phyloP scores from a whole-genome alignment of 345 rosid species.

The Camelina laxa region DNA sequence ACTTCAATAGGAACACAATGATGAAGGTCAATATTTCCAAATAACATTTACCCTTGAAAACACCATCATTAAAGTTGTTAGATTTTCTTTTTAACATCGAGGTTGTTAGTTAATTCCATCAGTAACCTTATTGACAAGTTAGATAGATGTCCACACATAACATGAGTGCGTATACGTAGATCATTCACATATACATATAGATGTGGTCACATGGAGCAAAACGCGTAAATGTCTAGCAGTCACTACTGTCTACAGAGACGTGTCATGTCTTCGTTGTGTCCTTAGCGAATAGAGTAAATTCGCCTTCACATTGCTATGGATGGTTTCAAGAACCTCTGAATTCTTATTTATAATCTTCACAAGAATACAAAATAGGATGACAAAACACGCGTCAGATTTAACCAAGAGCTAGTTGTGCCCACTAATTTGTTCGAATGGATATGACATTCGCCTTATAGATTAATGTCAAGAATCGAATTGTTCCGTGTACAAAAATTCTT shows the following conservation, averaged over 20 bases:
- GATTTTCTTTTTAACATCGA: slow-evolving; percentile 40
- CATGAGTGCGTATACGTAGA: slow-evolving; percentile 35
- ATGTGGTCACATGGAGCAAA: slow-evolving; percentile 41
- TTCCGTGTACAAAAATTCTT: not conserved
- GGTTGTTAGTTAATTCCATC: slow-evolving; percentile 46
- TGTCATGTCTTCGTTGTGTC: slow-evolving; percentile 36
- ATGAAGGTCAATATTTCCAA: slow-evolving; percentile 40
- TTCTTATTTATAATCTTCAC: not conserved
- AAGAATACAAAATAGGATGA: not conserved
- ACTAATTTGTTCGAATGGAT: not conserved
- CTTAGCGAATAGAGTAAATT: slow-evolving; percentile 17
- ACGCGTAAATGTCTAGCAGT: slow-evolving; percentile 37
- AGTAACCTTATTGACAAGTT: slow-evolving; percentile 15
- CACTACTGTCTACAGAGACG: slow-evolving; percentile 35
- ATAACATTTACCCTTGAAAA: slow-evolving; percentile 42
- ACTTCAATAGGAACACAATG: slow-evolving; percentile 40
- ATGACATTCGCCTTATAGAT: not conserved
- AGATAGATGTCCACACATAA: slow-evolving; percentile 8
- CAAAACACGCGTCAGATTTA: slow-evolving; percentile 16
- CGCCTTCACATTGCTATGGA: slow-evolving; percentile 37
- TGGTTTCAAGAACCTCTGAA: slow-evolving; percentile 27
- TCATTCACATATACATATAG: slow-evolving; percentile 9
- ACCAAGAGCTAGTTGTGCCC: not conserved
- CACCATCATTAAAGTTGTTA: slow-evolving; percentile 42
- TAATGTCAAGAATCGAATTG: not conserved